Conservation (phyloP, 2,329 filamentous ascomycete genomes). For the Boeremia exigua region DNA sequence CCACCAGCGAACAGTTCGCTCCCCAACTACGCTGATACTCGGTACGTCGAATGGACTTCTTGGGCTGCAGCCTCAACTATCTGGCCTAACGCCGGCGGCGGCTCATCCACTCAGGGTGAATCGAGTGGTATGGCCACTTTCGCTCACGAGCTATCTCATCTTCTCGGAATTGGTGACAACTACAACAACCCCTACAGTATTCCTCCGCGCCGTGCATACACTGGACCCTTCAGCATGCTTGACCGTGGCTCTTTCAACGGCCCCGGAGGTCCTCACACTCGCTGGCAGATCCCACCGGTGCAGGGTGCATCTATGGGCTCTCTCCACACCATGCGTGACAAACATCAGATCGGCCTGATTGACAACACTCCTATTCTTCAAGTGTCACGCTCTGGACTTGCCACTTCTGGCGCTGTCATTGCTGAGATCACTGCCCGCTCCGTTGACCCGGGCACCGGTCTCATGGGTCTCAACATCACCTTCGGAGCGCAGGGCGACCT, state of each 20-base stretch:
- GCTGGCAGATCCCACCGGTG: constrained; percentile 60
- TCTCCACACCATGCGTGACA: constrained; percentile 61
- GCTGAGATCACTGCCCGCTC: constrained; percentile 57
- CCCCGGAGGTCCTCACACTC: constrained; percentile 59
- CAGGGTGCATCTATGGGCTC: constrained; percentile 59
- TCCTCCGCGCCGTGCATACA: constrained; percentile 56
- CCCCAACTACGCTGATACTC: constrained; percentile 57
- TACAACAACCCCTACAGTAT: constrained; percentile 61
- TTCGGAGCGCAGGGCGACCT: constrained; percentile 52
- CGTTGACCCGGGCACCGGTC: constrained; percentile 49
- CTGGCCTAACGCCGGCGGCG: constrained; percentile 61
- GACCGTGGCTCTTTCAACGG: constrained; percentile 61
- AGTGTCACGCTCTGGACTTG: constrained; percentile 53
- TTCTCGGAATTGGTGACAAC: constrained; percentile 61
- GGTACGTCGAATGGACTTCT: constrained; percentile 62
- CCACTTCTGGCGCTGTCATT: constrained; percentile 53
- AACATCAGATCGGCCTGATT: constrained; percentile 59
- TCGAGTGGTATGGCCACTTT: constrained; percentile 61
- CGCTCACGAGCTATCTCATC: constrained; percentile 60
- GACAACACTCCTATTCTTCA: constrained; percentile 53
- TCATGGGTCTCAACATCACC: constrained; percentile 58
- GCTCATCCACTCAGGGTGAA: constrained; percentile 61
- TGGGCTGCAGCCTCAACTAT: constrained; percentile 60
- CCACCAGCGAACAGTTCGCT: constrained; percentile 53
- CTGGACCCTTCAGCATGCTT: constrained; percentile 62